Percentiles rank a stretch among this genome's conserved stretches.
Conservation (phyloP, 2,329 filamentous ascomycete genomes). For the Dendryphion nanum region DNA sequence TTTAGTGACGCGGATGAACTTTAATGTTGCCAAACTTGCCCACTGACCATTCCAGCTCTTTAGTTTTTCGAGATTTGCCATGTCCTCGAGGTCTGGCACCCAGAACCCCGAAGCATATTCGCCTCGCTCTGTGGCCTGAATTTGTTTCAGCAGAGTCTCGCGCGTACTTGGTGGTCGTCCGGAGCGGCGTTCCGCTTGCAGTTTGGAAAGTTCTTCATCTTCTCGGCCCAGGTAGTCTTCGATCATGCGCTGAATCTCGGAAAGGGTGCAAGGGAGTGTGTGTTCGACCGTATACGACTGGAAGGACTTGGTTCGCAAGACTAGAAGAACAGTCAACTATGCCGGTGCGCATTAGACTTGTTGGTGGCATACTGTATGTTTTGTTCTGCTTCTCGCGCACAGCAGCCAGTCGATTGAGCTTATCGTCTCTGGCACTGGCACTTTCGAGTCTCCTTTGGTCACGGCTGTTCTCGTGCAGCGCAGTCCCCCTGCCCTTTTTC, state of each 20-base stretch:
- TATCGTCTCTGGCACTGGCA: slow-evolving; percentile 78
- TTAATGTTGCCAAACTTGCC: slow-evolving; percentile 72
- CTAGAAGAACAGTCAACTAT: slow-evolving; percentile 39
- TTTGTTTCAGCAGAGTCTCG: slow-evolving; percentile 74
- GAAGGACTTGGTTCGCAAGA: slow-evolving; percentile 69
- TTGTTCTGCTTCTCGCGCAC: slow-evolving; percentile 72
- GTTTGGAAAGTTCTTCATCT: slow-evolving; percentile 65
- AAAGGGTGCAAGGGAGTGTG: slow-evolving; percentile 45
- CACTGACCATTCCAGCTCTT: slow-evolving; percentile 80
- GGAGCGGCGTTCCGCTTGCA: slow-evolving; percentile 69
- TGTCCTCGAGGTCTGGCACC: slow-evolving; percentile 74
- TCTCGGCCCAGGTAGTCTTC: slow-evolving; percentile 56
- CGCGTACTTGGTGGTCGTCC: slow-evolving; percentile 75
- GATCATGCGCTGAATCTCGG: slow-evolving; percentile 55
- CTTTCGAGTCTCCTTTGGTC: slow-evolving; percentile 79
- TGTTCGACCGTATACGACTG: slow-evolving; percentile 62
- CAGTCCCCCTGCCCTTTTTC: slow-evolving; percentile 73
- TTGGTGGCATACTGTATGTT: slow-evolving; percentile 71
- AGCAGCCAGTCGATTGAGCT: slow-evolving; percentile 70
- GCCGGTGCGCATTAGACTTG: not conserved
- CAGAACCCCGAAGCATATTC: slow-evolving; percentile 84
- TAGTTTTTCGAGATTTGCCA: slow-evolving; percentile 64
- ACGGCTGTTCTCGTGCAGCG: slow-evolving; percentile 83
- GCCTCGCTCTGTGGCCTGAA: slow-evolving; percentile 67
- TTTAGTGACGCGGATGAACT: slow-evolving; percentile 72